Percentiles rank a stretch among this genome's conserved stretches.
phyloP scores from a whole-genome alignment of 805 yeast species.

The Teunomyces pallodes region DNA sequence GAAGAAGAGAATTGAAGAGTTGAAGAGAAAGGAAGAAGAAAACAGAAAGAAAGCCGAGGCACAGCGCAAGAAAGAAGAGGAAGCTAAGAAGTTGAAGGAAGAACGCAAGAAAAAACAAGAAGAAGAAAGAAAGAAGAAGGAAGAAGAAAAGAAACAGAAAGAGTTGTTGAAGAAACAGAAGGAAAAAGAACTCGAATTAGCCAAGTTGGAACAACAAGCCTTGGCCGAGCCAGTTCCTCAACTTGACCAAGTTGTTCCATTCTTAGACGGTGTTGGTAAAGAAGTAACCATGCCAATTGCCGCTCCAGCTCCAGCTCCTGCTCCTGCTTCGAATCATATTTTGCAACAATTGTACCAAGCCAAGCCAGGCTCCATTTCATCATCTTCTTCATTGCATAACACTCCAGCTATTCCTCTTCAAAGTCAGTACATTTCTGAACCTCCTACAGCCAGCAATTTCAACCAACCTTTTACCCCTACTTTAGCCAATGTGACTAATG shows the following conservation, averaged over 20 bases:
- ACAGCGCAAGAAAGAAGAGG: constrained; percentile 28
- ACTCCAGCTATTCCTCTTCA: constrained; percentile 7
- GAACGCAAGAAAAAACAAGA: constrained; percentile 24
- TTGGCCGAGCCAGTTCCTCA: constrained; percentile 13
- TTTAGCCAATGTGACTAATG: neutral
- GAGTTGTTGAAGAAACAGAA: constrained; percentile 11
- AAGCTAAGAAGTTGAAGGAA: constrained; percentile 22
- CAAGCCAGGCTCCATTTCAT: constrained; percentile 20
- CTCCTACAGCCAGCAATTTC: neutral
- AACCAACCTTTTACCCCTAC: constrained; percentile 1
- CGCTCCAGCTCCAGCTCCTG: neutral
- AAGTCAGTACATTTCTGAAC: neutral
- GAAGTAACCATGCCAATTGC: constrained; percentile 2
- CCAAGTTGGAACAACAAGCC: constrained; percentile 5
- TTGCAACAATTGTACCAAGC: constrained; percentile 36
- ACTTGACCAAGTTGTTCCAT: constrained; percentile 10
- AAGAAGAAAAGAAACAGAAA: constrained; percentile 22
- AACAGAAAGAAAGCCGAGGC: constrained; percentile 29
- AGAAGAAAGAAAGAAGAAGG: constrained; percentile 21
- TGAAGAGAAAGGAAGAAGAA: constrained; percentile 32
- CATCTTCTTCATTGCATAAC: neutral
- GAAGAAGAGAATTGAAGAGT: constrained; percentile 39
- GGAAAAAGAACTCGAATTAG: constrained; percentile 11
- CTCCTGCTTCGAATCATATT: constrained; percentile 17
- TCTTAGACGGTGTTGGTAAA: neutral